Evolutionary conservation across 1,139 yeast genomes (phyloP).

Genomic region (Blastobotrys malaysiensis): DNA sequence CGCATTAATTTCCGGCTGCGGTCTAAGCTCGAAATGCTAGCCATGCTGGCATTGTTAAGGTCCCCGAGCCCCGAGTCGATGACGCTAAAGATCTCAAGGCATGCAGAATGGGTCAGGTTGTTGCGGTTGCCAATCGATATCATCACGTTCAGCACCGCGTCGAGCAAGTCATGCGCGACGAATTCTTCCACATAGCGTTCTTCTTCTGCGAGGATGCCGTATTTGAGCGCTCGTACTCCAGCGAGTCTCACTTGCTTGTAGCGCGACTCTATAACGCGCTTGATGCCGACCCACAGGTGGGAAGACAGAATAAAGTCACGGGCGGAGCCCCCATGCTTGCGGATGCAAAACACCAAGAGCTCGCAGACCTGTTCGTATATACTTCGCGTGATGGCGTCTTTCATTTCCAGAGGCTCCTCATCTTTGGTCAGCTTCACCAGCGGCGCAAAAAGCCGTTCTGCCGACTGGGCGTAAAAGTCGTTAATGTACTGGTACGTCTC

Average conservation of each 20-base stretch:
- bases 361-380: constrained; percentile 65
- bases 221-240: constrained; percentile 36
- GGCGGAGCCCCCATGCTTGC: constrained; percentile 52
- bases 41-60: neutral
- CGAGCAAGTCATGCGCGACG: constrained; percentile 47
- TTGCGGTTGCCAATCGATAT: constrained; percentile 47
- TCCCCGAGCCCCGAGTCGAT: constrained; percentile 27
- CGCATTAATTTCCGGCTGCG: constrained; percentile 40
- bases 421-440: neutral
- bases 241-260: constrained; percentile 54
- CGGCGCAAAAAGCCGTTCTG: neutral
- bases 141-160: constrained; percentile 45
- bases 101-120: constrained; percentile 68
- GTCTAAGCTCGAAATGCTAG: neutral
- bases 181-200: constrained; percentile 52
- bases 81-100: constrained; percentile 63
- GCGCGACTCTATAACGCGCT: constrained; percentile 38
- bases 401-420: neutral
- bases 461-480: neutral
- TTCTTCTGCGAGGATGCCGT: constrained; percentile 40
- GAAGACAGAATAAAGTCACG: constrained; percentile 57
- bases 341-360: constrained; percentile 57
- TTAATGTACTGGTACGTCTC: neutral
- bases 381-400: neutral
- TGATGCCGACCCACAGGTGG: constrained; percentile 50